Conservation (phyloP, 192 early-diverging fungal genomes). For the Chytriomyces confervae region DNA sequence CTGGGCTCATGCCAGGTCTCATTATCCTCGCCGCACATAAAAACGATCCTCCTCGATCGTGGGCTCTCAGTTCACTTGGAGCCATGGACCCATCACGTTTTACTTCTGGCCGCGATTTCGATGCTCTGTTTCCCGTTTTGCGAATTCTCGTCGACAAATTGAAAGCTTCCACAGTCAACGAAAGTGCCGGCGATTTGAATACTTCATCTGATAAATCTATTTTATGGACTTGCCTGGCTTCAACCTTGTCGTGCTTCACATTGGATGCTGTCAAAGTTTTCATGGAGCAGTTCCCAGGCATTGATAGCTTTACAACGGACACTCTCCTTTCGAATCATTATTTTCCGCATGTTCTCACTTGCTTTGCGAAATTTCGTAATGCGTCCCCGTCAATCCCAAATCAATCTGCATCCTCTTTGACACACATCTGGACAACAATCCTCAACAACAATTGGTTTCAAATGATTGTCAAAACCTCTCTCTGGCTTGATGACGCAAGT, state of each 20-base stretch:
- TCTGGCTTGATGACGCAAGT: constrained; percentile 11
- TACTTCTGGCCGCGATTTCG: background rate
- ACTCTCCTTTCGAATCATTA: background rate
- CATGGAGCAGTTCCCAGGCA: background rate
- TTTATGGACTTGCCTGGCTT: constrained; percentile 13
- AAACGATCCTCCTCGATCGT: constrained; percentile 10
- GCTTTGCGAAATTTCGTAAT: constrained; percentile 22
- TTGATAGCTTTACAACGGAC: constrained; percentile 11
- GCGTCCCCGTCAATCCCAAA: background rate
- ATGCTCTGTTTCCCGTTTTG: background rate
- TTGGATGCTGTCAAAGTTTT: constrained; percentile 1
- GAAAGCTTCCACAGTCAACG: background rate
- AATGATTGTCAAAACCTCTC: constrained; percentile 13
- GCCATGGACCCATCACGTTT: constrained; percentile 13
- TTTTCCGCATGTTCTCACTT: constrained; percentile 19
- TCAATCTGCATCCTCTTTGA: background rate
- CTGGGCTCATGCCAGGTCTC: constrained; percentile 21
- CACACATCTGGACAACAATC: background rate
- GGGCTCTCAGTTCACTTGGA: constrained; percentile 25
- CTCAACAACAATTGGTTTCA: background rate
- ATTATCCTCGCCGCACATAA: constrained; percentile 24
- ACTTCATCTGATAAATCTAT: background rate
- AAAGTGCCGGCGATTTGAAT: background rate
- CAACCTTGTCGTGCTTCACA: constrained; percentile 5
- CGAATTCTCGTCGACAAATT: background rate